Conservation (phyloP, 495 filamentous ascomycete species). For the Xylaria castorea region DNA sequence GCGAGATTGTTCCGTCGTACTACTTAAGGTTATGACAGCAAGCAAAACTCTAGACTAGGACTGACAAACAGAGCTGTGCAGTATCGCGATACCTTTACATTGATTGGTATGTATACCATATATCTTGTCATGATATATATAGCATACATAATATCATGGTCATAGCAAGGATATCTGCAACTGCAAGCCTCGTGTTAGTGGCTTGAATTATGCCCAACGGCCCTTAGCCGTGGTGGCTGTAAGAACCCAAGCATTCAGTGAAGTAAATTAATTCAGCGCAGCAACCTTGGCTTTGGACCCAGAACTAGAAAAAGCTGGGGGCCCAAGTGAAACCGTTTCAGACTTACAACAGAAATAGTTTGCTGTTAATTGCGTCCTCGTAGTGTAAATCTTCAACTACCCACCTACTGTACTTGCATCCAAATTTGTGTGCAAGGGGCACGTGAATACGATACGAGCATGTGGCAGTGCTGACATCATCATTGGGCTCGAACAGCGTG, state of each 20-base stretch:
- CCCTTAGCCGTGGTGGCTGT: not conserved
- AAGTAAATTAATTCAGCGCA: not conserved
- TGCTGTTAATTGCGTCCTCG: constrained; percentile 2
- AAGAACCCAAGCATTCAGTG: constrained; percentile 3
- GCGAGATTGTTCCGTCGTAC: constrained; percentile 1
- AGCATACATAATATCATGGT: not conserved
- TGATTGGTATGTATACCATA: not conserved
- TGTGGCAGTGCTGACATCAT: constrained; percentile 15
- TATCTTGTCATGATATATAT: not conserved
- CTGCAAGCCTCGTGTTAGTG: constrained; percentile 7
- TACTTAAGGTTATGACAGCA: not conserved
- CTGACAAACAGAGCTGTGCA: not conserved
- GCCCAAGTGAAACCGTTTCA: constrained; percentile 17
- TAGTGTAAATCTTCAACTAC: not conserved
- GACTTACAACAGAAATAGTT: constrained; percentile 11
- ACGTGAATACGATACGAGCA: constrained; percentile 4
- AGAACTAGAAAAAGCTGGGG: constrained; percentile 11
- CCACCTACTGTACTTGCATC: not conserved
- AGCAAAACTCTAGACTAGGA: not conserved
- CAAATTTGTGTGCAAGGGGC: not conserved
- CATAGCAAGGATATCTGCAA: constrained; percentile 5
- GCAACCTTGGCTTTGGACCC: not conserved
- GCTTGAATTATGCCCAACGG: constrained; percentile 7
- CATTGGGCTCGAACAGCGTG: constrained; percentile 8
- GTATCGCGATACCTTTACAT: not conserved